A percentile compares a stretch with the other conserved stretches of the same genome.
Evolutionary conservation across 306 rosid genomes (phyloP).

Genomic region (Prunus mume): DNA sequence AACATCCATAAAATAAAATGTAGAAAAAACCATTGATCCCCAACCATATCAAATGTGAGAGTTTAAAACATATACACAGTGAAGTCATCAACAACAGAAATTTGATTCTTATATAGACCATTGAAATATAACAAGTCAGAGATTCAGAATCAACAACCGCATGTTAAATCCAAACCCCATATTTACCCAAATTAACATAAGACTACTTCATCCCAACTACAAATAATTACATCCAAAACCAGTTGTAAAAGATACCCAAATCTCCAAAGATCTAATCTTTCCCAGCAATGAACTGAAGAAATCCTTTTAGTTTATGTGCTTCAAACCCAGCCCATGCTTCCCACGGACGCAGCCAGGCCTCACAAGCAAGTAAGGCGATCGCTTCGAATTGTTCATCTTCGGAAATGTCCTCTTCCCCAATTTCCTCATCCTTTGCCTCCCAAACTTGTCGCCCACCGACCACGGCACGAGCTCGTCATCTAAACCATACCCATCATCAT

Average conservation of each 20-base stretch:
- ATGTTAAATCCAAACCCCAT: not conserved
- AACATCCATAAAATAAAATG: not conserved
- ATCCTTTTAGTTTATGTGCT: slow-evolving; percentile 46
- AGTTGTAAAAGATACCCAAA: not conserved
- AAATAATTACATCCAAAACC: not conserved
- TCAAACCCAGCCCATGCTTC: slow-evolving; percentile 82
- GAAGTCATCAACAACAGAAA: not conserved
- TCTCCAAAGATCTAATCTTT: not conserved
- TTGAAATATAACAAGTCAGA: not conserved
- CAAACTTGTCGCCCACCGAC: slow-evolving; percentile 57
- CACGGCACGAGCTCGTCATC: slow-evolving; percentile 92
- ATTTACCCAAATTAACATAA: not conserved
- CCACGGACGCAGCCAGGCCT: slow-evolving; percentile 89
- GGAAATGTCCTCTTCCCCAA: slow-evolving; percentile 77
- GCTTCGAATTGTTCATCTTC: slow-evolving; percentile 62
- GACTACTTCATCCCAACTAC: not conserved
- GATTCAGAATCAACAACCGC: not conserved
- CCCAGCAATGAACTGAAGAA: not conserved
- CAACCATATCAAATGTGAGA: not conserved
- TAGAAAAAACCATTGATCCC: not conserved
- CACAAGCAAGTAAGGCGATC: slow-evolving; percentile 45
- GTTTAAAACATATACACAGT: not conserved
- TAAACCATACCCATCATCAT: slow-evolving; percentile 38
- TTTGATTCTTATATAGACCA: not conserved
- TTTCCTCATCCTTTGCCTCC: slow-evolving; percentile 87